Evolutionary conservation across 75 land plant genomes (phyloP), one percentile per base, ranked within the genome.

Genomic region (Selaginella tamariscina): DNA sequence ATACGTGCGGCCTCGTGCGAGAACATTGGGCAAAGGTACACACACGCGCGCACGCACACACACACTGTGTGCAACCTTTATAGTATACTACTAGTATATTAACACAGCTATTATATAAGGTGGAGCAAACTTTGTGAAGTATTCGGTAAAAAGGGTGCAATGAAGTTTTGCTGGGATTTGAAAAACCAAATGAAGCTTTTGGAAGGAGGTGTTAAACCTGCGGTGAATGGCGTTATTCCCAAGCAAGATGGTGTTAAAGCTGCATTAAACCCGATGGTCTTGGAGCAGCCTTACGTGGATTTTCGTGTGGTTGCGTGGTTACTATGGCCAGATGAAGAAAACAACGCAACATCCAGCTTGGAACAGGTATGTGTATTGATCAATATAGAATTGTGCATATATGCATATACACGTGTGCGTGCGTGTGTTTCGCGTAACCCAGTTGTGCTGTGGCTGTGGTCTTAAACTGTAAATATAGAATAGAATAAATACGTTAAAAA

Each of bases 311-410:
- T 79, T 31, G 77, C 89, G 56, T 95, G 99, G 99, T 78, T 95
- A 56, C 87, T 95, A 72, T 95, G 96, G 96, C 99, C 99, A 64
- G 96, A 95, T 82, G 99, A 95, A 59, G 96, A 90, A 79, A 95
- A 86, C 68, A 72, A 75, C 32, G 80, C 82, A 18, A 74, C 27
- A 15, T 82, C 80, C 60, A 87, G 77, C 66, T 75, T 95, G 49
- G 99, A 95, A 70, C 89, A 95, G 96, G 99, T 95, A 75, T 49
- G 49, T 65, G 8, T 56, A 15, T 8, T 32, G 24, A 39, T 33
- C n/a, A n/a, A n/a, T n/a, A n/a, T n/a, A n/a, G n/a, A n/a, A n/a
- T n/a, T n/a, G n/a, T n/a, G n/a, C n/a, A n/a, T n/a, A n/a, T n/a
- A n/a, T n/a, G n/a, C n/a, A n/a, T n/a, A n/a, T n/a, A n/a, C n/a